phyloP scores from a whole-genome alignment of 2,329 filamentous ascomycete genomes.

The Monilinia laxa region DNA sequence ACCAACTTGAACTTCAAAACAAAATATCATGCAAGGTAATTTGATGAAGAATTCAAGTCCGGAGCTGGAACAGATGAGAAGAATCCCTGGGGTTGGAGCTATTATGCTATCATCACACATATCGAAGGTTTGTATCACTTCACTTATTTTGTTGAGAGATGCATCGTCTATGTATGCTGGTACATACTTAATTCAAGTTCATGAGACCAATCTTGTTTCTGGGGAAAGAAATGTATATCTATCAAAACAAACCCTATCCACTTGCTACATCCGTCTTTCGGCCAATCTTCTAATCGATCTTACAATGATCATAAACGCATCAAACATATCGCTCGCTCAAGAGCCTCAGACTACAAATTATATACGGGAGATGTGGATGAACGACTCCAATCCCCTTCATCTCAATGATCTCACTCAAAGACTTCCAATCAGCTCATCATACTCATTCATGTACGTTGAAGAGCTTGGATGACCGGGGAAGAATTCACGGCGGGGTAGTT shows the following conservation, averaged over 20 bases:
- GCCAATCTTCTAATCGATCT: too few relatives aligned
- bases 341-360: neutral
- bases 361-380: constrained; percentile 7
- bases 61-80: neutral
- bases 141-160: neutral
- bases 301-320: neutral
- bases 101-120: neutral
- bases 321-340: neutral
- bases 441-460: neutral
- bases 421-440: neutral
- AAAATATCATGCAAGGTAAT: neutral
- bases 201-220: constrained; percentile 7
- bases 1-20: constrained; percentile 1
- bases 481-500: constrained; percentile 5
- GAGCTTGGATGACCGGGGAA: neutral
- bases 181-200: neutral
- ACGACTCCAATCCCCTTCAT: neutral
- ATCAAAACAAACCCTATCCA: neutral
- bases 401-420: neutral
- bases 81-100: neutral
- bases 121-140: neutral
- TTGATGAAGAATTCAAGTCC: neutral
- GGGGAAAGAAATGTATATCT: neutral
- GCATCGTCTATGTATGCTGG: too few relatives aligned
- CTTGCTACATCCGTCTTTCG: too few relatives aligned